Percentiles rank a stretch among this genome's conserved stretches.
phyloP scores from a whole-genome alignment of 2,329 filamentous ascomycete genomes.

The Alternaria rosae region DNA sequence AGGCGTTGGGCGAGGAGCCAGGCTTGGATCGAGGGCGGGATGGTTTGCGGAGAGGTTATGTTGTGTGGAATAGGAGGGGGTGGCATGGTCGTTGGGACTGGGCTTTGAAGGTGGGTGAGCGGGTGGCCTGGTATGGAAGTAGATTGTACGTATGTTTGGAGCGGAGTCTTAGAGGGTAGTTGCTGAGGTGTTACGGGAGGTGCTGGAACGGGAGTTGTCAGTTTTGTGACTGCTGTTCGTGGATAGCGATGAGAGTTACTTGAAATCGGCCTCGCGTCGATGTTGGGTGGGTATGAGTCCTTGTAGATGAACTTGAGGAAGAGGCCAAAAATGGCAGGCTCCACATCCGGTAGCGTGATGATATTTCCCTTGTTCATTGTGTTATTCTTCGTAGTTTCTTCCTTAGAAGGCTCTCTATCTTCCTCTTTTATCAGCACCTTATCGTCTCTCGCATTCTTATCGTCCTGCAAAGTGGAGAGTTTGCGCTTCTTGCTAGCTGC shows the following conservation, averaged over 20 bases:
- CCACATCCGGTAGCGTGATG: slow-evolving; percentile 13
- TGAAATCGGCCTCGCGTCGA: slow-evolving; percentile 6
- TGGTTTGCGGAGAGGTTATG: background rate
- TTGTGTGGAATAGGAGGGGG: background rate
- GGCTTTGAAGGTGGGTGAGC: background rate
- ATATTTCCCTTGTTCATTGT: background rate
- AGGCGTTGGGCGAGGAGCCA: slow-evolving; percentile 26
- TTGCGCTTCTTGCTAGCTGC: slow-evolving; percentile 22
- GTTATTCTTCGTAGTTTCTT: background rate
- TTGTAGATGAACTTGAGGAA: slow-evolving; percentile 34
- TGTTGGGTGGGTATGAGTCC: slow-evolving; percentile 18
- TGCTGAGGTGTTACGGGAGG: background rate
- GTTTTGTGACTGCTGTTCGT: background rate
- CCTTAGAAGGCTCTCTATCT: background rate
- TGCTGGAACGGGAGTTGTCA: background rate
- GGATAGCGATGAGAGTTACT: background rate
- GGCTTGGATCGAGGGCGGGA: slow-evolving; percentile 21
- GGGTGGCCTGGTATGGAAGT: background rate
- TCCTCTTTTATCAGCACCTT: background rate
- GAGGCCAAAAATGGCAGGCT: slow-evolving; percentile 25
- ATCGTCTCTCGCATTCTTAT: too few relatives aligned
- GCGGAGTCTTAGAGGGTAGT: too few relatives aligned
- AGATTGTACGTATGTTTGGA: too few relatives aligned
- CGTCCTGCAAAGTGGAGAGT: background rate
- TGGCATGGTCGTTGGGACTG: background rate